Evolutionary conservation across 345 rosid species (phyloP), one percentile per base, ranked within the genome.

Genomic region (Murraya paniculata): DNA sequence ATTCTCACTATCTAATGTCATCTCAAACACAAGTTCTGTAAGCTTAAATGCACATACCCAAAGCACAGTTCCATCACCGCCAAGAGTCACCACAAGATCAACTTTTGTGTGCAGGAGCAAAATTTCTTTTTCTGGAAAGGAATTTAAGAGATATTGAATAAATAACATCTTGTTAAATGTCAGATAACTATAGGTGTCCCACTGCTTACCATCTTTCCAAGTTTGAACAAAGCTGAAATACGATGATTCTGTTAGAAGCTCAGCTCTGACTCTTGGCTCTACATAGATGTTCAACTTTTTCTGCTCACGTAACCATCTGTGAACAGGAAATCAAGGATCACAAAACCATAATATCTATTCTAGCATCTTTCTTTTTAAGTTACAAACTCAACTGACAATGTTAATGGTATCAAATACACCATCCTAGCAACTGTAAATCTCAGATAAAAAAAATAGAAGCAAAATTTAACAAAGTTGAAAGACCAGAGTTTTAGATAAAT

Each of bases 41-140:
- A 68, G 77, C 72, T 45, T 30, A 22, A 71, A 68, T 33, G 66
- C 14, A 79, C 92, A 25, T 91, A 97, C 99, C 98, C 99, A 97
- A 58, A 97, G 93, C 66, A 97, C 98, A 45, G 99, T 97, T 76
- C 99, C 99, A 87, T 97, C 99, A n/a, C 99, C 99, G 80, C 99
- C 99, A 82, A 97, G 99, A 77, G 99, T 94, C 72, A 93, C 90
- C 55, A 97, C 94, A 77, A 97, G 93, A 86, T 97, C 99, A 79
- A 97, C 94, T 82, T 93, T 88, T 48, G 90, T 80, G 84, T 94
- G 98, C 77, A 97, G 90, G 53, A 72, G 90, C 64, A 72, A 83
- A 82, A 97, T 84, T 79, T 94, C 97, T 69, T 81, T 73, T 70
- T 94, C 99, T 97, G 92, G 68, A 84, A 77, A 70, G 55, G 61